Evolutionary conservation across 371 early-diverging fungal genomes (phyloP).

Genomic region (Mortierella sp.): DNA sequence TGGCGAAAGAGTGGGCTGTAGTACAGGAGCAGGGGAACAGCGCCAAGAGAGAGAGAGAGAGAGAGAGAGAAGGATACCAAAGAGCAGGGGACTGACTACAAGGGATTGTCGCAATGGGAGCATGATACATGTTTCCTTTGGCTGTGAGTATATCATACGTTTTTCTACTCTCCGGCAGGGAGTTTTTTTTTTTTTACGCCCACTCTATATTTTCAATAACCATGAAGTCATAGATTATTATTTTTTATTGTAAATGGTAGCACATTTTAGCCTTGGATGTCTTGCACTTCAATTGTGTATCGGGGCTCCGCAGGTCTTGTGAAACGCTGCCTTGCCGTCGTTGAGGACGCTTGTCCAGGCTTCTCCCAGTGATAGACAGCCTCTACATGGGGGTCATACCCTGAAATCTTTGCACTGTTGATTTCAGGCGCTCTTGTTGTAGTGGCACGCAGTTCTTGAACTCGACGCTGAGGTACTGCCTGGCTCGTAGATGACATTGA

Average conservation of each 20-base stretch:
- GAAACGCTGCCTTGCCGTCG: background rate
- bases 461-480: background rate
- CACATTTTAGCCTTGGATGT: constrained; percentile 11
- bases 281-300: constrained; percentile 39
- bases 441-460: background rate
- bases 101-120: background rate
- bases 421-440: constrained; percentile 2
- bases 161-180: too few species aligned
- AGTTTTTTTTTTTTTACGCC: constrained; percentile 6
- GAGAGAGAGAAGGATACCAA: too few species aligned
- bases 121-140: too few species aligned
- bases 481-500: constrained; percentile 12
- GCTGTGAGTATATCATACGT: background rate
- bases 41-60: too few species aligned
- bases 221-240: background rate
- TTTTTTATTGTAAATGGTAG: background rate
- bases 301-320: constrained; percentile 22
- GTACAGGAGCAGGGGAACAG: too few species aligned
- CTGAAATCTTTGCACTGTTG: background rate
- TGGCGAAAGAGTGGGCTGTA: too few species aligned
- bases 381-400: constrained; percentile 49
- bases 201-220: background rate
- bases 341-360: constrained; percentile 23
- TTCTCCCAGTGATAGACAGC: constrained; percentile 35
- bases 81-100: background rate